A percentile compares a stretch with the other conserved stretches of the same genome.
Evolutionary conservation across 768 basidiomycete species (phyloP).

Genomic region (Daedaleopsis nitida): DNA sequence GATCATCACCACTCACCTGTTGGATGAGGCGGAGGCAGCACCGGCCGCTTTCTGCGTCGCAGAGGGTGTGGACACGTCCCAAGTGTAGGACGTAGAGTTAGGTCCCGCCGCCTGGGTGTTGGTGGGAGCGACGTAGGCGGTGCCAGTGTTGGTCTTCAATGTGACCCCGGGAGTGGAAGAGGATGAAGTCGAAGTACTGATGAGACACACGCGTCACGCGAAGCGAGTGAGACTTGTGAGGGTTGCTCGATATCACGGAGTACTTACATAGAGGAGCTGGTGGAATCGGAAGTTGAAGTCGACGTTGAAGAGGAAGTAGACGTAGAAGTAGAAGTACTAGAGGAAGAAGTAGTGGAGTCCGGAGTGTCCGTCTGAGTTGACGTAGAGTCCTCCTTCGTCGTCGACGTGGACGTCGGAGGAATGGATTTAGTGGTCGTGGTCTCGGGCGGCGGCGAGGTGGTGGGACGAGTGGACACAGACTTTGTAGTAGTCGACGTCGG

Average conservation of each 20-base stretch:
- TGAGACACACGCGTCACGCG: neutral
- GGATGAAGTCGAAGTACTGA: slow-evolving; percentile 17
- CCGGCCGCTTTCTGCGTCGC: slow-evolving; percentile 10
- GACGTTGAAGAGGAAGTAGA: slow-evolving; percentile 17
- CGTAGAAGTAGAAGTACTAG: slow-evolving; percentile 1
- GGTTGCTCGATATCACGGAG: neutral
- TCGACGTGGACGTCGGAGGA: neutral
- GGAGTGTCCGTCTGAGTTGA: neutral
- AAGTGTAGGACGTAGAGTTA: slow-evolving; percentile 12
- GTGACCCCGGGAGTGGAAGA: slow-evolving; percentile 11
- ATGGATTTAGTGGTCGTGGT: neutral
- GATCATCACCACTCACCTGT: slow-evolving; percentile 12
- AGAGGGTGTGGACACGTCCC: slow-evolving; percentile 8
- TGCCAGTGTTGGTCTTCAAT: neutral
- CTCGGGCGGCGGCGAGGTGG: neutral
- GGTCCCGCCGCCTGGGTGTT: slow-evolving; percentile 12
- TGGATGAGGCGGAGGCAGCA: slow-evolving; percentile 15
- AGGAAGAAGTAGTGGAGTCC: neutral
- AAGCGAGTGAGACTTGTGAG: slow-evolving; percentile 1
- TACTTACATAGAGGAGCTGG: slow-evolving; percentile 12
- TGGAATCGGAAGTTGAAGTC: slow-evolving; percentile 9
- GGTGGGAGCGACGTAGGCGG: neutral
- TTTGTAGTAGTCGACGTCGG: neutral
- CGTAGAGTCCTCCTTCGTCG: neutral
- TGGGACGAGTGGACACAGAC: neutral